phyloP scores from a whole-genome alignment of 176 grass and related monocot species.

The Bolboschoenus planiculmis region DNA sequence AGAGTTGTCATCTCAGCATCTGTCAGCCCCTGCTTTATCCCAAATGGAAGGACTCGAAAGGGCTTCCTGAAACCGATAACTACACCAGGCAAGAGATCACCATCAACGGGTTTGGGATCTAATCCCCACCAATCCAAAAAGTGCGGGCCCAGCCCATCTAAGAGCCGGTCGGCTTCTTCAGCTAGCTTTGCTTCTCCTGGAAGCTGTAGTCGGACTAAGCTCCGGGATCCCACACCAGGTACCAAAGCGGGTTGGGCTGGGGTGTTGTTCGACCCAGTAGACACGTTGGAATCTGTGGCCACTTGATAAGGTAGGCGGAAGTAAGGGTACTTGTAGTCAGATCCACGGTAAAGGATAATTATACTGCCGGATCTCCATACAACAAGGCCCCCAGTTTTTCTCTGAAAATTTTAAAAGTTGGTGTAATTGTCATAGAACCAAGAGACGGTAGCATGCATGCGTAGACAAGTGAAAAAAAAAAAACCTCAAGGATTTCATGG shows the following conservation, averaged over 20 bases:
- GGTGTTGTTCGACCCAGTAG: conserved; percentile 17
- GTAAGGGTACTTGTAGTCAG: conserved; percentile 76
- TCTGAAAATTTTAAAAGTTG: no score
- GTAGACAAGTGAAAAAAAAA: no score
- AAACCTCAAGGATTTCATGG: conserved; percentile 80
- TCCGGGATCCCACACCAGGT: conserved; percentile 63
- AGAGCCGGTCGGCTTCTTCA: conserved; percentile 63
- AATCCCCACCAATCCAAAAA: conserved; percentile 91
- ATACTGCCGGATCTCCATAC: conserved; percentile 91
- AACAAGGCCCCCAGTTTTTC: conserved; percentile 89
- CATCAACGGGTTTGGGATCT: conserved; percentile 68
- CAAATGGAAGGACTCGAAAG: conserved; percentile 76
- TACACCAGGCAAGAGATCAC: conserved; percentile 69
- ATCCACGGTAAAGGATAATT: conserved; percentile 82
- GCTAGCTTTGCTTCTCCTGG: conserved; percentile 72
- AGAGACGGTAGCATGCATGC: no score
- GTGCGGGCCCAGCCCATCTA: conserved; percentile 65
- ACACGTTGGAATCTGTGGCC: neutral
- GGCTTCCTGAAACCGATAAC: conserved; percentile 70
- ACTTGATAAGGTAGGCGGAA: conserved; percentile 20
- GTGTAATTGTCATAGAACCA: no score
- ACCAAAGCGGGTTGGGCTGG: conserved; percentile 37
- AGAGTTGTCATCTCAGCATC: conserved; percentile 87
- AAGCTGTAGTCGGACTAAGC: conserved; percentile 59
- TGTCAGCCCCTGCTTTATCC: conserved; percentile 69